phyloP scores from a whole-genome alignment of 192 early-diverging fungal genomes.

The Thoreauomyces humboldtii region DNA sequence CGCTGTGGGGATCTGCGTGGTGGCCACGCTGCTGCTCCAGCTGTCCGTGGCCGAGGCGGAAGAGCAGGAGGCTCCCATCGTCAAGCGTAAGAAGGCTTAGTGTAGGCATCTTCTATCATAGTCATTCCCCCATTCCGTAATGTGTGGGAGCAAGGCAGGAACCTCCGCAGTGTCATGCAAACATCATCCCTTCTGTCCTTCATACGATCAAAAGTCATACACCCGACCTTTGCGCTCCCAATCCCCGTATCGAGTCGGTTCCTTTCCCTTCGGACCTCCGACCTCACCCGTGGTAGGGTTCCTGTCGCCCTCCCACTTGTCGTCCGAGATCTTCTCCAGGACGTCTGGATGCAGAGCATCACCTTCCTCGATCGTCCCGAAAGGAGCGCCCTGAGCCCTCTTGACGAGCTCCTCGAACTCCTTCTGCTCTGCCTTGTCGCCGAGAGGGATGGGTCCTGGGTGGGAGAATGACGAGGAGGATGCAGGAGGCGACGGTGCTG shows the following conservation, averaged over 20 bases:
- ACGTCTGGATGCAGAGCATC: constrained; percentile 46
- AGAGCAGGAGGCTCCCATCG: too few species aligned
- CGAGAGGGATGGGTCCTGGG: constrained; percentile 70
- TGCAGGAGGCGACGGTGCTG: too few species aligned
- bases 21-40: constrained; percentile 12
- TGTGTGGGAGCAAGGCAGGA: too few species aligned
- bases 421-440: constrained; percentile 60
- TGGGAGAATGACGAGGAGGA: too few species aligned
- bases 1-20: neutral
- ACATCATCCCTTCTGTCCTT: too few species aligned
- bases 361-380: constrained; percentile 17
- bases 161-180: too few species aligned
- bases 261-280: constrained; percentile 72
- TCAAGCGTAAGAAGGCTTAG: too few species aligned
- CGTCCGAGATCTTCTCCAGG: constrained; percentile 39
- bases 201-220: constrained; percentile 69
- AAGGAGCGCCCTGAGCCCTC: constrained; percentile 34
- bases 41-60: neutral
- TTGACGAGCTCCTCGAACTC: constrained; percentile 73
- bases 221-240: constrained; percentile 80
- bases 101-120: too few species aligned
- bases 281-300: constrained; percentile 72
- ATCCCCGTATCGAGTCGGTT: constrained; percentile 79
- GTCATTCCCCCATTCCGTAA: too few species aligned
- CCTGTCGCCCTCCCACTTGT: constrained; percentile 63